phyloP scores from a whole-genome alignment of 1,139 yeast genomes.

The Pichia sp. region DNA sequence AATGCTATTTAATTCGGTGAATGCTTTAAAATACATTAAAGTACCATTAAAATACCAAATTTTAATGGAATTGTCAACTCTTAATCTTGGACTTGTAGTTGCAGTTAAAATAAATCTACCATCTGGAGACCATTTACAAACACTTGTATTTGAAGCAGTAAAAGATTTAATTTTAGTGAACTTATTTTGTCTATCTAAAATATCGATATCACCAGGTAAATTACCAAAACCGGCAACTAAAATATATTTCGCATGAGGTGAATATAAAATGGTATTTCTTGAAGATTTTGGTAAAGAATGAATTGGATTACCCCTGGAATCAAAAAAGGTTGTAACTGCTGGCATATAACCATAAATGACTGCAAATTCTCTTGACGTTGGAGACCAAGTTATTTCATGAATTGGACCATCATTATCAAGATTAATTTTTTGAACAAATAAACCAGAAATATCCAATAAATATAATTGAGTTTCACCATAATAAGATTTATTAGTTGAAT shows the following conservation, averaged over 20 bases:
- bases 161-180: conserved; percentile 74
- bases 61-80: conserved; percentile 93
- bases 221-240: conserved; percentile 97
- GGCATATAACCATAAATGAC: conserved; percentile 98
- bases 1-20: conserved; percentile 70
- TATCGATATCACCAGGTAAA: conserved; percentile 92
- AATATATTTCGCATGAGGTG: conserved; percentile 90
- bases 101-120: conserved; percentile 92
- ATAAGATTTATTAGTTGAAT: conserved; percentile 86
- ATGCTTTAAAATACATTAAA: conserved; percentile 70
- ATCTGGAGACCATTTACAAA: conserved; percentile 98
- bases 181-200: conserved; percentile 86
- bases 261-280: conserved; percentile 82
- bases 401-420: conserved; percentile 93
- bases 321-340: conserved; percentile 89
- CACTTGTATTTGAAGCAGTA: conserved; percentile 90
- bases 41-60: conserved; percentile 91
- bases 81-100: conserved; percentile 91
- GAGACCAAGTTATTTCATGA: conserved; percentile 97
- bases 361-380: conserved; percentile 93
- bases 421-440: conserved; percentile 82
- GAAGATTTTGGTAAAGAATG: conserved; percentile 83
- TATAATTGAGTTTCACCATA: conserved; percentile 95
- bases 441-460: conserved; percentile 84
- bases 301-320: conserved; percentile 84